Evolutionary conservation across 2,329 filamentous ascomycete genomes (phyloP), one percentile per base, ranked within the genome.

Genomic region (Ophiostoma sp.): DNA sequence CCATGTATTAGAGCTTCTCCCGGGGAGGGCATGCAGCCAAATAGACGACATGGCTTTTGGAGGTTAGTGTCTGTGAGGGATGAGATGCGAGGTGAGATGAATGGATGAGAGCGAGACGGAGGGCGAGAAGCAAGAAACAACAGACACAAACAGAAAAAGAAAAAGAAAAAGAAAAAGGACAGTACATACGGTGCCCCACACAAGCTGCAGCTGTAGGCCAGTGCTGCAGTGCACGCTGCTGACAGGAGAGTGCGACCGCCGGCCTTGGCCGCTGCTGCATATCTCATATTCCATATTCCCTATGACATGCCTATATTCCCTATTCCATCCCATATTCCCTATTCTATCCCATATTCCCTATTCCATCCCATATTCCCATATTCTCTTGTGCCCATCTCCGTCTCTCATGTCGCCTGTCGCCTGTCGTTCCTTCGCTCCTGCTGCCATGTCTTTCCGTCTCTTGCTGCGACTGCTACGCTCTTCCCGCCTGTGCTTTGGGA

Each of bases 141-240:
- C 27, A 27, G 2, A 27, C 27, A 27, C 27, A 27, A 27, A 27
- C 27, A 27, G 27, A 27, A 27, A 27, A 27, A 27, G 1, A 27
- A 27, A 27, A 27, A 27, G 2, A 27, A 27, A 27, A 27, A 27
- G 1, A 27, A 27, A 27, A 27, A 27, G 1, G 27, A 27, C 27
- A 27, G 27, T n/a, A n/a, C n/a, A n/a, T 38, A 38, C 55, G 38
- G 27, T 16, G 55, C 36, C 27, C 55, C 55, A 60, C 55, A 60
- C 55, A 60, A 60, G 55, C 55, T 60, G 27, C 55, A 60, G 55
- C 49, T 52, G 45, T 52, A 52, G 49, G 11, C 1, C 49, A 55
- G 55, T 38, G 55, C 55, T 60, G 27, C 52, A 38, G 49, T 27
- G 49, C 49, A 55, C 27, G 49, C 49, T 55, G 49, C 49, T 55